Base-by-base conservation (phyloP, 2,329 filamentous ascomycete species). In the Dothideomycetes sp. region DNA sequence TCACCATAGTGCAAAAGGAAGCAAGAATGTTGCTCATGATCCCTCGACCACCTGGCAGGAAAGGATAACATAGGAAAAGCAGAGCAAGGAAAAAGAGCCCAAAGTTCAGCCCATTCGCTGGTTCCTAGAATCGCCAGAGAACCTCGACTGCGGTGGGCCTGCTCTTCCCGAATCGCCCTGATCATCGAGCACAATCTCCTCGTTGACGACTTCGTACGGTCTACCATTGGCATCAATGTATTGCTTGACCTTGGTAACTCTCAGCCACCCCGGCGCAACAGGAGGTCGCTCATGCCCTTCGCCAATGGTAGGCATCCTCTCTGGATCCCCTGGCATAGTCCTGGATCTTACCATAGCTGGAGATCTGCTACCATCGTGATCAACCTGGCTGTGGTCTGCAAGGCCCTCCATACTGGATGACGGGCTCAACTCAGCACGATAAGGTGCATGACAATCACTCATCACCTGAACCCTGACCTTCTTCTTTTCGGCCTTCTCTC, bases 371-470 rank as follows among this genome's bases (percentile, higher is more conserved):
- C 12, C 22, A 27, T 27, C 7, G 12, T 27, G 22, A 12, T 12
- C 12, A 12, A 12, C 22, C 22, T 27, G 22, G 12, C 22, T 27
- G 7, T 12, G 7, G 22, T 27, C 22, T 12, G 22, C 12, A 12
- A 27, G 22, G 12, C 7, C 41, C 29, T 39, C 32, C 41, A 43
- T 43, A 19, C 36, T 38, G 16, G 36, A 31, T 11, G 36, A 32
- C 15, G 41, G 36, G 4, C 35, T 31, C 12, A 14, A 14, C 10
- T 43, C 36, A 17, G 36, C 31, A 31, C 36, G 34, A 15, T 39
- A 43, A 15, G 41, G 41, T 22, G 36, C 41, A 17, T 43, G 36
- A 3, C 36, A 19, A 14, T 39, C 12, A 4, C 4, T 16, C 11
- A 14, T 11, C 16, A 14, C 24, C 14, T 18, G 4, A 16, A 16